Percentiles rank a stretch among this genome's conserved stretches.
phyloP scores from a whole-genome alignment of 202 grass and related monocot genomes.

The Saccharum hybrid region DNA sequence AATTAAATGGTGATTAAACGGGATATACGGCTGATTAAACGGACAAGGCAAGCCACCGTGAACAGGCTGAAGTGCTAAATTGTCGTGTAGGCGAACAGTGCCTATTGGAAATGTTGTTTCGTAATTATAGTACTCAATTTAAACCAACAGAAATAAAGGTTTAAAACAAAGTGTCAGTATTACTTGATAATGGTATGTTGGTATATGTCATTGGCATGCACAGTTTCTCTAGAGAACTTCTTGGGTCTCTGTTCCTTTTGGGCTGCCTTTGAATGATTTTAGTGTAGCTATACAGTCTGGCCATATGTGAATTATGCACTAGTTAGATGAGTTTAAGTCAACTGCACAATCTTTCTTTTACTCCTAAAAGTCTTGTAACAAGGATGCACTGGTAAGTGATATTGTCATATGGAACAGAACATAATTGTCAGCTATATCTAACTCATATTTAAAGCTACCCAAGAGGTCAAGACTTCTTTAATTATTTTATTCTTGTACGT shows the following conservation, averaged over 20 bases:
- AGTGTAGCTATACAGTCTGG: background rate
- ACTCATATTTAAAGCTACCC: too few relatives aligned
- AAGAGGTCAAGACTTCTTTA: background rate
- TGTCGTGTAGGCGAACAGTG: too few relatives aligned
- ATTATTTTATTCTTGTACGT: background rate
- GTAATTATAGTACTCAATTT: conserved; percentile 5
- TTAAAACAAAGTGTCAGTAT: background rate
- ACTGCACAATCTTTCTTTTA: background rate
- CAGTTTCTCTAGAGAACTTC: background rate
- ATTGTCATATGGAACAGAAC: too few relatives aligned
- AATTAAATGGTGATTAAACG: too few relatives aligned
- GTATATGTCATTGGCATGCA: background rate
- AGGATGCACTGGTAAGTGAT: too few relatives aligned
- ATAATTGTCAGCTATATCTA: too few relatives aligned
- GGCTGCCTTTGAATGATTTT: background rate
- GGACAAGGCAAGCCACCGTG: too few relatives aligned
- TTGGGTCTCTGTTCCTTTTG: conserved; percentile 9
- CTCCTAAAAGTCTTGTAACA: background rate
- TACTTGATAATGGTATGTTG: too few relatives aligned
- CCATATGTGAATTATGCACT: background rate
- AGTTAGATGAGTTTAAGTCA: background rate
- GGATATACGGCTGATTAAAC: too few relatives aligned
- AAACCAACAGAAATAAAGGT: background rate
- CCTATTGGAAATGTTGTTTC: background rate
- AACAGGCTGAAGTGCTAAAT: too few relatives aligned